Base-by-base conservation (phyloP, 208 protist genomes). In the Trypanosoma scelopori region DNA sequence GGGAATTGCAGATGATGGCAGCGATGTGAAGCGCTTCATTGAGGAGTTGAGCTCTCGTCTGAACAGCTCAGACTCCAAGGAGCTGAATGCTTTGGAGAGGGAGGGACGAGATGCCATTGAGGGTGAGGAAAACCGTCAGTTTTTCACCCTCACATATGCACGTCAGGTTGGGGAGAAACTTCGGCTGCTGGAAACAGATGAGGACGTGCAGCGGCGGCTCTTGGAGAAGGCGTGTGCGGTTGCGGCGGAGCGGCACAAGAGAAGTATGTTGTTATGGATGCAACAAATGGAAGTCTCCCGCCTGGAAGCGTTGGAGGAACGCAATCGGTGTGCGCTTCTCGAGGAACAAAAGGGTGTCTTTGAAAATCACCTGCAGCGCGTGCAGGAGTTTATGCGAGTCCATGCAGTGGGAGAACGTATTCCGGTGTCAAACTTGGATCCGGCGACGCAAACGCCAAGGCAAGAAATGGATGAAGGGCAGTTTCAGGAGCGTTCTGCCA, bases 11-110 rank as follows among this genome's bases (percentile, higher is more conserved):
- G 49, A 41, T 43, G 70, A 76, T 65, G 62, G 62, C 16, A 64
- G 70, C 20, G 70, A 76, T 37, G 70, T 76, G n/a, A 51, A 46
- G 43, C 56, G 55, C n/a, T 76, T 76, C 50, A 35, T 71, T 15
- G 51, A 50, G 20, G 62, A 76, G 53, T 51, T 65, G 37, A 35
- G 32, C 41, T 59, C 62, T 15, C 55, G 41, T 16, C 63, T 76
- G 23, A 76, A 57, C 46, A 23, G 12, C 2, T 9, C 37, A 1
- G 62, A 55, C 32, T 43, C 70, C 11, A 42, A 46, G 0, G 45
- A 53, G 15, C 18, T 70, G n/a, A 42, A 32, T n/a, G 30, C 18
- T 12, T 11, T 59, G 25, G 70, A 76, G 55, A 6, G n/a, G 13
- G 55, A 71, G 15, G 46, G 7, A 50, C 51, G 70, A 32, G 27